Percentiles rank a stretch among this genome's conserved stretches.
These are phyloP conservation scores for Pseudoneurospora amorphoporcata DNA, from an alignment of 495 filamentous ascomycete genomes.

Conservation along the genomic window DNA sequence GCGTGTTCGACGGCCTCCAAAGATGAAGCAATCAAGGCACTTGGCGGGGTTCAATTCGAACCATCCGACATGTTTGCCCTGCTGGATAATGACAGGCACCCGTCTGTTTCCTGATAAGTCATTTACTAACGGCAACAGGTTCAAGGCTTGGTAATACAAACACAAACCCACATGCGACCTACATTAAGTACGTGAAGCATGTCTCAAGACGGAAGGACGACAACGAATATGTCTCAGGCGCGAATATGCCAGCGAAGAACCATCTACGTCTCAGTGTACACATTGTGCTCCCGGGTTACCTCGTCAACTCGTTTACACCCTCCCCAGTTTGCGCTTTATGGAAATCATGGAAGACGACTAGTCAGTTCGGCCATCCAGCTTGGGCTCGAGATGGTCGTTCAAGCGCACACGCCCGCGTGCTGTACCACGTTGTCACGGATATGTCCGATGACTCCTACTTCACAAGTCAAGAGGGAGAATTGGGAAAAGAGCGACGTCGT, in stretches of 20 bases:
- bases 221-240: not conserved
- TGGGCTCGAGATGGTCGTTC: not conserved
- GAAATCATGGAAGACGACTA: not conserved
- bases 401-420: not conserved
- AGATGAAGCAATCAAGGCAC: not conserved
- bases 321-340: not conserved
- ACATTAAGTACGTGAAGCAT: not conserved
- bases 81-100: not conserved
- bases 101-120: not conserved
- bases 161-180: not conserved
- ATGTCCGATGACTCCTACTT: not conserved
- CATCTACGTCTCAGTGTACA: not conserved
- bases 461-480: not conserved
- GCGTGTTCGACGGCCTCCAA: not conserved
- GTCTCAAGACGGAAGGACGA: not conserved
- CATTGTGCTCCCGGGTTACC: not conserved
- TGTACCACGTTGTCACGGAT: not conserved
- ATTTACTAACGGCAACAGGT: not conserved
- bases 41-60: not conserved
- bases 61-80: not conserved
- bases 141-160: not conserved
- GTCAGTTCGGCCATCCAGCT: not conserved
- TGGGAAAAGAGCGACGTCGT: not conserved
- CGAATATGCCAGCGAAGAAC: not conserved
- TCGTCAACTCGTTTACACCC: not conserved